Evolutionary conservation across 2,329 filamentous ascomycete genomes (phyloP), one percentile per base, ranked within the genome.

Genomic region (Endoconidiophora polonica): DNA sequence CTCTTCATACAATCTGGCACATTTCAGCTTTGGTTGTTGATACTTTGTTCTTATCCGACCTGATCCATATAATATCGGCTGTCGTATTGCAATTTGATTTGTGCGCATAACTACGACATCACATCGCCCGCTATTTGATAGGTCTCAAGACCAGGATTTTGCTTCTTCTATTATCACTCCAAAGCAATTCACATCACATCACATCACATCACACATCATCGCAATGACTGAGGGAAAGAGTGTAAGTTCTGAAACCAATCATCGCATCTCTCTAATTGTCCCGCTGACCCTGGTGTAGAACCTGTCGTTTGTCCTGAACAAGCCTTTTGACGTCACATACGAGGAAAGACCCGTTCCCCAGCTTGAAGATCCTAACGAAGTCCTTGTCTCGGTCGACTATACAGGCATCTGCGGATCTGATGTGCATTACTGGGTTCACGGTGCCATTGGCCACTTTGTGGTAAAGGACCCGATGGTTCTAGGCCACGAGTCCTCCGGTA

Each of bases 391-490:
- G 61, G 73, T 90, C 58, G 82, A 83, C 68, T 90, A 81, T 71
- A 93, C 86, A 2, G 86, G 86, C 58, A 91, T 94, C 66, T 93
- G 86, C 69, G 86, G 86, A 52, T 86, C 81, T 53, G 86, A 93
- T 65, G 83, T 85, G 59, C 69, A 94, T 71, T 94, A 94, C 77
- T 94, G 86, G 74, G 70, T 76, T 55, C 83, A 93, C 64, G 86
- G 85, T 60, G 79, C 82, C 60, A 94, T 94, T 65, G 87, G 86
- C 62, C 78, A 85, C 70, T 94, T 87, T 60, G 74, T 88, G 53
- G 78, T 93, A 52, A 80, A 77, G 60, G 77, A 85, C 57, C 87
- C 87, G 55, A 81, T 94, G 72, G 81, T 86, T 12, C 77, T 94
- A 0, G 74, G 74, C 61, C 72, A 76, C 63, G 72, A 76, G 59